Conservation (phyloP, 2,329 filamentous ascomycete species). For the Alternaria viburni region DNA sequence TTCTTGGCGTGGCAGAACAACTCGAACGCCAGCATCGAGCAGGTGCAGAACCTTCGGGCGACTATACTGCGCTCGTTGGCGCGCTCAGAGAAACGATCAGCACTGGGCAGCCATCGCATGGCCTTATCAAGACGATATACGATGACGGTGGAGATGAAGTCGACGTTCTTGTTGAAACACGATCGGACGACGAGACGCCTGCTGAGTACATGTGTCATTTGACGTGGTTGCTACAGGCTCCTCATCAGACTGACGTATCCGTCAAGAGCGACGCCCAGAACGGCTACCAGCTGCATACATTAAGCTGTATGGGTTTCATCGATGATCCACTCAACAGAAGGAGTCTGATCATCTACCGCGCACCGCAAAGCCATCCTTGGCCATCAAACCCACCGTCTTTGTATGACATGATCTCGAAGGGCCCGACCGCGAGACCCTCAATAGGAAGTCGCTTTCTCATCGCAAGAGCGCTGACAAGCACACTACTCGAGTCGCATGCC, state of each 20-base stretch:
- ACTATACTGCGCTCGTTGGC: constrained; percentile 15
- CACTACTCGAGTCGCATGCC: constrained; percentile 16
- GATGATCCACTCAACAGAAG: constrained; percentile 18
- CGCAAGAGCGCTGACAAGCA: constrained; percentile 12
- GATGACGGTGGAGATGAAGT: constrained; percentile 12
- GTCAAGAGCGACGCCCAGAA: constrained; percentile 3
- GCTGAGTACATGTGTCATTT: constrained; percentile 18
- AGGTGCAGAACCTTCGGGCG: constrained; percentile 4
- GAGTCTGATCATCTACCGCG: constrained; percentile 16
- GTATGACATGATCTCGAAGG: constrained; percentile 14
- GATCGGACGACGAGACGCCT: constrained; percentile 67
- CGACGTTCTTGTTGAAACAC: constrained; percentile 63
- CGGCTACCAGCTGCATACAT: constrained; percentile 16
- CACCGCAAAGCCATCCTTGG: constrained; percentile 18
- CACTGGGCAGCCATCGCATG: not conserved
- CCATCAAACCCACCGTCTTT: constrained; percentile 15
- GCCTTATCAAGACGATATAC: constrained; percentile 19
- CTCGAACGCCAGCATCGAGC: constrained; percentile 19
- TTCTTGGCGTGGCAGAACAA: constrained; percentile 15
- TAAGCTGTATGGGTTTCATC: constrained; percentile 20
- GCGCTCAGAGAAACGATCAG: constrained; percentile 8
- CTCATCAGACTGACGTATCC: constrained; percentile 1
- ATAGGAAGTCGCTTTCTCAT: constrained; percentile 12
- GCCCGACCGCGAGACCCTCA: constrained; percentile 1
- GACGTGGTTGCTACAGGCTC: constrained; percentile 20